Percentiles rank a stretch among this genome's conserved stretches.
Evolutionary conservation across 208 protist species (phyloP).

Genomic region (Crithidia brevicula): DNA sequence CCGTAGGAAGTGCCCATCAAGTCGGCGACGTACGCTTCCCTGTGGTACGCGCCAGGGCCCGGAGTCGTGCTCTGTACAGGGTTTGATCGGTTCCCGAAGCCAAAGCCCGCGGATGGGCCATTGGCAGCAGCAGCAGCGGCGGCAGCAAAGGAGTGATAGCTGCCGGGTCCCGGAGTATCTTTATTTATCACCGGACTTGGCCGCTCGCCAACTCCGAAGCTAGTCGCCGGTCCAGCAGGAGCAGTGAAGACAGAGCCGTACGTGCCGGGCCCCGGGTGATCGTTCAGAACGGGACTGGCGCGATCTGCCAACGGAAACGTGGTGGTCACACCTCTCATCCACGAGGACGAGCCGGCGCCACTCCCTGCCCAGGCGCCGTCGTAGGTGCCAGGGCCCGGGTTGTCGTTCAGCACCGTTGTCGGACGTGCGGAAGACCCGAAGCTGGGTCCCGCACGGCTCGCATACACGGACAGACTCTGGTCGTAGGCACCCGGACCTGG

Average conservation of each 20-base stretch:
- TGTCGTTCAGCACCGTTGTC: constrained; percentile 6
- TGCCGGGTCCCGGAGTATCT: constrained; percentile 17
- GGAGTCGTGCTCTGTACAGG: constrained; percentile 16
- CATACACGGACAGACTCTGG: not conserved
- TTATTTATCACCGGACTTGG: not conserved
- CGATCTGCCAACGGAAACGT: constrained; percentile 10
- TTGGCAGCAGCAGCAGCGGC: too few species aligned
- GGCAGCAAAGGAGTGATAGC: constrained; percentile 7
- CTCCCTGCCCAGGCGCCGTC: too few species aligned
- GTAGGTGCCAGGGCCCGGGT: constrained; percentile 40
- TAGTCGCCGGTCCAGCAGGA: not conserved
- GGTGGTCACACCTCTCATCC: too few species aligned
- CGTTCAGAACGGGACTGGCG: not conserved
- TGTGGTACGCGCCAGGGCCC: constrained; percentile 33
- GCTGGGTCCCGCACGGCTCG: not conserved
- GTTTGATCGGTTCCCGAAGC: constrained; percentile 13
- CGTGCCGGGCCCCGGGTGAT: constrained; percentile 35
- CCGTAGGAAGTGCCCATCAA: not conserved
- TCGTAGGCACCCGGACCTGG: constrained; percentile 56
- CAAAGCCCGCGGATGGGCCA: constrained; percentile 6
- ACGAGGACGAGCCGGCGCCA: too few species aligned
- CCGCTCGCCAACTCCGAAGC: constrained; percentile 32
- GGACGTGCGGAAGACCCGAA: constrained; percentile 2
- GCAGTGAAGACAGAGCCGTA: constrained; percentile 18
- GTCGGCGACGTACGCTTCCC: not conserved